Evolutionary conservation across 2,329 filamentous ascomycete genomes (phyloP), one percentile per base, ranked within the genome.

Genomic region (Leptographium galeiforme): DNA sequence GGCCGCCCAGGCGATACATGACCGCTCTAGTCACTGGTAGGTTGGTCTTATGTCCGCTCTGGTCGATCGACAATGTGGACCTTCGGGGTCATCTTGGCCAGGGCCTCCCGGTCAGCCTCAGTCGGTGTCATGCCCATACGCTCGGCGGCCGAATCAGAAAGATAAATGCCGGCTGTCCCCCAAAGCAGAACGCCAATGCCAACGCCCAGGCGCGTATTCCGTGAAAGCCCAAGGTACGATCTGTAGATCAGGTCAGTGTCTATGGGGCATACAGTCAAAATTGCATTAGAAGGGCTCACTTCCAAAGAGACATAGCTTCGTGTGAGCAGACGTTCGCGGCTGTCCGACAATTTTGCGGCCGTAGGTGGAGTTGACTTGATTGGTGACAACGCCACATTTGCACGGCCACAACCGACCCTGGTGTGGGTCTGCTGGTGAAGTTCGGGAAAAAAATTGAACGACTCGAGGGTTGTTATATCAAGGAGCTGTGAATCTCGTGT

Each of bases 161-260:
- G 63, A 63, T 84, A 83, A n/a, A 93, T 74, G 16, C 88, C 90
- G 43, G 81, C 70, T 43, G 73, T 70, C 14, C 87, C 88, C 79
- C 89, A 95, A 38, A 79, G 79, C 63, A 95, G 80, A 59, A 95
- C 69, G 61, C 82, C 85, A 49, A 81, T 65, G 60, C 90, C 90
- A 57, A 95, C 75, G 48, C 83, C 69, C 44, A 87, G 69, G 54
- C 86, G 85, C 30, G 85, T 84, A 60, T 78, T 82, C 18, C 84
- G 78, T 4, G 83, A 71, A 52, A 95, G 81, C 61, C 78, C 80
- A 63, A 77, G 82, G 72, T 89, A 95, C 51, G 81, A 73, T 62
- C 82, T 86, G 36, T 38, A 12, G 14, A 4, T 33, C 38, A 8
- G 8, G 10, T 56, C n/a, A 16, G 30, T 11, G 4, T 14, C 38